Base-by-base conservation (phyloP, 805 yeast species). In the Sugiyamaella qingdaonensis region DNA sequence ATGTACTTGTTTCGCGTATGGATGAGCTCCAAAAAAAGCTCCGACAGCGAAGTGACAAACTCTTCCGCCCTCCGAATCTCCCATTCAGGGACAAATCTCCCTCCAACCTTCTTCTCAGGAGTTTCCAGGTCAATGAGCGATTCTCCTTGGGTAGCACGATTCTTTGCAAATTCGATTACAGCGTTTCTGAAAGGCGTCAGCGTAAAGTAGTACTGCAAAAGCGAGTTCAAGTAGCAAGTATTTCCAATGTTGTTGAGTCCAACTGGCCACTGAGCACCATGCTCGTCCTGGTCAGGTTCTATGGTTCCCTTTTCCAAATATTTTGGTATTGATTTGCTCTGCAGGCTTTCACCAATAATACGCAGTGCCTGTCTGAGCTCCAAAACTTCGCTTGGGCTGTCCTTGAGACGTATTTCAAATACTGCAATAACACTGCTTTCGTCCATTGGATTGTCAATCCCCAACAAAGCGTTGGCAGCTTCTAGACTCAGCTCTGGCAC, bases 171-270 rank as follows among this genome's bases (percentile, higher is more conserved):
- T 1, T 73, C 61, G 50, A 87, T 60, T 16, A 89, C 77, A 55
- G 78, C 76, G 2, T 85, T 80, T 54, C 97, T 76, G 37, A 94
- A 72, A 0, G 97, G 97, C 52, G 81, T 80, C 44, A 94, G 80
- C 5, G 89, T 86, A 71, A 90, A 94, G 67, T 89, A 92, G 64
- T 86, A 92, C 65, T 92, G 99, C 41, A 92, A 71, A 47, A 94
- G 73, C 0, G 98, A 92, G 66, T 94, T 92, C 67, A 94, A 74
- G 61, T 91, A 91, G 68, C 99, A 94, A 0, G 99, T 92, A 66
- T 94, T 94, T 21, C 99, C 99, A 57, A 90, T 91, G 65, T 94
- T 94, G 68, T 86, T 88, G 64, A 94, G 75, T 0, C 99, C 99
- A 2, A 89, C 88, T 0, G 99, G 99, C 80, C 92, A 84, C 48